Evolutionary conservation across 2,329 filamentous ascomycete species (phyloP).

Genomic region (Aspergillus sp.): DNA sequence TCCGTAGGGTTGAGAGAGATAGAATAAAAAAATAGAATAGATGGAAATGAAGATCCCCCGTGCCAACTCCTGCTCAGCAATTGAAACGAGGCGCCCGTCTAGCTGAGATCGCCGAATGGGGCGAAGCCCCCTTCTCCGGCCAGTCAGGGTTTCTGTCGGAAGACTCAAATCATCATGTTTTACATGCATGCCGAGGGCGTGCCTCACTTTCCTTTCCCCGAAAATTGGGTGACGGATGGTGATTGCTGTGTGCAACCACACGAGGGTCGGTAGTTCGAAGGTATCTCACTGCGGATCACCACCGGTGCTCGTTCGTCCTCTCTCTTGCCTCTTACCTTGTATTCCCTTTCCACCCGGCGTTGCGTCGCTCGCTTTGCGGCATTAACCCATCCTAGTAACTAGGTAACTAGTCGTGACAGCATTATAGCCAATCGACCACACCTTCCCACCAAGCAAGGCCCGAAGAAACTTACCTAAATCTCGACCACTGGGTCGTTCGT

Average conservation of each 20-base stretch:
- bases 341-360: background rate
- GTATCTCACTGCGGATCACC: background rate
- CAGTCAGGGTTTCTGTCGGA: constrained; percentile 6
- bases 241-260: background rate
- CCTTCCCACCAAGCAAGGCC: background rate
- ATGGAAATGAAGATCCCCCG: background rate
- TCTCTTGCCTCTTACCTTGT: background rate
- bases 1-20: background rate
- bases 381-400: background rate
- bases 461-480: background rate
- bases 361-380: background rate
- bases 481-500: background rate
- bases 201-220: constrained; percentile 7
- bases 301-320: background rate
- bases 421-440: background rate
- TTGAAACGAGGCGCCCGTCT: constrained; percentile 11
- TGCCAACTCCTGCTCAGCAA: constrained; percentile 1
- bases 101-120: constrained; percentile 12
- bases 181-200: constrained; percentile 17
- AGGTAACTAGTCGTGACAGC: too few relatives aligned
- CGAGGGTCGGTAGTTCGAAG: background rate
- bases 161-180: constrained; percentile 15
- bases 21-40: background rate
- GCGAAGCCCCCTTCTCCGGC: constrained; percentile 5
- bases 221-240: constrained; percentile 6